Percentiles rank a stretch among this genome's conserved stretches.
Evolutionary conservation across 176 grass and related monocot species (phyloP).

Genomic region (Typha latifolia): DNA sequence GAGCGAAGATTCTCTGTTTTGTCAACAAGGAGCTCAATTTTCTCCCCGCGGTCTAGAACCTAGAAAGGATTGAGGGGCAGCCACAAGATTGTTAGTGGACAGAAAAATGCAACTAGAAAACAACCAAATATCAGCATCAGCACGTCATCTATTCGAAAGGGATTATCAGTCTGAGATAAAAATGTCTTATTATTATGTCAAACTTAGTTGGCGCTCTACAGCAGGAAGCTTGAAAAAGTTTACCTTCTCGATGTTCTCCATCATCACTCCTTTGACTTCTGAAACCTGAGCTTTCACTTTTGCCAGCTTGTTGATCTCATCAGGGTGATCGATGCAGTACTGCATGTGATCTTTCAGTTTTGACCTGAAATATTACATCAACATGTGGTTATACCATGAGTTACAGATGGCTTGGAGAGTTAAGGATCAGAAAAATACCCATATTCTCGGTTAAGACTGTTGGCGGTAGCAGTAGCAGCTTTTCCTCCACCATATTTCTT

Average conservation of each 20-base stretch:
- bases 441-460: constrained; percentile 80
- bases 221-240: not conserved
- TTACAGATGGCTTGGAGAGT: not conserved
- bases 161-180: not conserved
- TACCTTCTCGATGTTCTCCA: constrained; percentile 93
- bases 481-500: constrained; percentile 82
- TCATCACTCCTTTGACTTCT: constrained; percentile 93
- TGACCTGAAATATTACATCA: constrained; percentile 27
- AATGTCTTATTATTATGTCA: not conserved
- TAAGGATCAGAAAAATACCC: constrained; percentile 33
- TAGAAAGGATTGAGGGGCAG: not conserved
- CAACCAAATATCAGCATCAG: not conserved
- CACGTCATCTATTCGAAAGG: not conserved
- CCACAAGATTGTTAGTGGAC: no score
- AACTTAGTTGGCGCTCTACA: not conserved
- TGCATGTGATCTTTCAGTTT: constrained; percentile 93
- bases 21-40: constrained; percentile 79
- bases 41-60: constrained; percentile 84
- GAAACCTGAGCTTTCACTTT: constrained; percentile 93
- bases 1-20: constrained; percentile 87
- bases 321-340: constrained; percentile 74
- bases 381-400: not conserved
- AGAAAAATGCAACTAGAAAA: not conserved
- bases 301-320: constrained; percentile 78
- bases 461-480: constrained; percentile 54